phyloP scores from a whole-genome alignment of 768 basidiomycete genomes.

The Hygrocybe punicea region DNA sequence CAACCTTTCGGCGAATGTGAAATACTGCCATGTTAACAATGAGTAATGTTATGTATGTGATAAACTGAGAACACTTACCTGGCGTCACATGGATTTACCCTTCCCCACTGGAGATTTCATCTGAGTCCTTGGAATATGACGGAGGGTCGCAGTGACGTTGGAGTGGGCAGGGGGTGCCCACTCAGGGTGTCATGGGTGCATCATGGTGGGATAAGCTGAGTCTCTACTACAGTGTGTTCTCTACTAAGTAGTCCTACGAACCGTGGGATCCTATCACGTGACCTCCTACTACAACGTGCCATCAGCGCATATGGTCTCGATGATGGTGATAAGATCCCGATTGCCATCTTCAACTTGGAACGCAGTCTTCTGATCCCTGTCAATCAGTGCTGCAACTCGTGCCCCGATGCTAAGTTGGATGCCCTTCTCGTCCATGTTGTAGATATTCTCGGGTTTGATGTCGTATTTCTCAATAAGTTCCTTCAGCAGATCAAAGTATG shows the following conservation, averaged over 20 bases:
- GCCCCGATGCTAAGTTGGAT: conserved; percentile 24
- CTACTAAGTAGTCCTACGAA: no score
- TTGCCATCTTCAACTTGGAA: conserved; percentile 28
- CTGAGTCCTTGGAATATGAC: conserved; percentile 10
- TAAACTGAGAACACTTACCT: conserved; percentile 8
- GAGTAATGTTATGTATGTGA: neutral
- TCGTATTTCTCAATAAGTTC: conserved; percentile 20
- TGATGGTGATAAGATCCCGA: conserved; percentile 41
- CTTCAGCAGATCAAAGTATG: conserved; percentile 25
- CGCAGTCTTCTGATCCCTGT: conserved; percentile 12
- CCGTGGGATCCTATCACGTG: no score
- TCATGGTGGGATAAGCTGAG: no score
- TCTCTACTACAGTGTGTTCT: no score
- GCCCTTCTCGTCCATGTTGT: conserved; percentile 36
- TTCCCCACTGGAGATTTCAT: conserved; percentile 12
- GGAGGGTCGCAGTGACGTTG: neutral
- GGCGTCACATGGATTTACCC: conserved; percentile 15
- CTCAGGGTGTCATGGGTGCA: no score
- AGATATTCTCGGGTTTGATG: conserved; percentile 28
- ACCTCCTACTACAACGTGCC: no score
- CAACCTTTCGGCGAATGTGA: conserved; percentile 26
- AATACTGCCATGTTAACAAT: conserved; percentile 5
- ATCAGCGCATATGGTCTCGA: conserved; percentile 40
- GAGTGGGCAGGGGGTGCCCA: no score
- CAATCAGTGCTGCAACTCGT: conserved; percentile 17